A percentile compares a stretch with the other conserved stretches of the same genome.
Evolutionary conservation across 805 yeast genomes (phyloP).

Genomic region (Candida yuanshanica): DNA sequence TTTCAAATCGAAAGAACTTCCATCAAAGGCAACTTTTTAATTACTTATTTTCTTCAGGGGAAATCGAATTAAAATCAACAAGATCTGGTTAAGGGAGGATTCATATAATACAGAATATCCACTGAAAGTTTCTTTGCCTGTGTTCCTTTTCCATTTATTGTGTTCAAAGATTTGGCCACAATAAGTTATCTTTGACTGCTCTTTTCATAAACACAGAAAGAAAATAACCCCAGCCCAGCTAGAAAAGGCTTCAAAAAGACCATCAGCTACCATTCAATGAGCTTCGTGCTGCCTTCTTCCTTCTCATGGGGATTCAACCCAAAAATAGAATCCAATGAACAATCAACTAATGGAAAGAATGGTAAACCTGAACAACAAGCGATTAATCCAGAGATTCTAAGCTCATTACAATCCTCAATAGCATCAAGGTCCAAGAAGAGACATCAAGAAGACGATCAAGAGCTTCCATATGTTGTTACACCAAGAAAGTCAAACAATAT

Average conservation of each 20-base stretch:
- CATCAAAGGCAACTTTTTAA: no score
- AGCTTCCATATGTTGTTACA: conserved; percentile 3
- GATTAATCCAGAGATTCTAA: conserved; percentile 3
- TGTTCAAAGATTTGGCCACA: no score
- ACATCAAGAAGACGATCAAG: conserved; percentile 12
- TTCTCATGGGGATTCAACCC: conserved; percentile 23
- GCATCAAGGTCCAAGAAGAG: conserved; percentile 10
- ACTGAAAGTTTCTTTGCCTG: no score
- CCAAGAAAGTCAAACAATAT: background rate
- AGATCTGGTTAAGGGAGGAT: no score
- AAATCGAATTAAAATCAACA: no score
- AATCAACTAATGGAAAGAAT: background rate
- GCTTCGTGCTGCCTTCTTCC: conserved; percentile 15
- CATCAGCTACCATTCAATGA: conserved; percentile 5
- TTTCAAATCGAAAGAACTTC: no score
- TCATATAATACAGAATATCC: no score
- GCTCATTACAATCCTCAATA: conserved; percentile 4
- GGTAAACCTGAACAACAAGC: background rate
- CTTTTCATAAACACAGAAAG: no score
- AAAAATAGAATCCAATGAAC: conserved; percentile 25
- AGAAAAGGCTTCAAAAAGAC: background rate
- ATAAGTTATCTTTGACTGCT: no score
- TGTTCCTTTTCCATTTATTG: no score
- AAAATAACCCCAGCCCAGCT: no score
- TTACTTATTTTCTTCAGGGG: no score